Evolutionary conservation across 768 basidiomycete genomes (phyloP), one percentile per base, ranked within the genome.

Genomic region (Cystofilobasidium capitatum): DNA sequence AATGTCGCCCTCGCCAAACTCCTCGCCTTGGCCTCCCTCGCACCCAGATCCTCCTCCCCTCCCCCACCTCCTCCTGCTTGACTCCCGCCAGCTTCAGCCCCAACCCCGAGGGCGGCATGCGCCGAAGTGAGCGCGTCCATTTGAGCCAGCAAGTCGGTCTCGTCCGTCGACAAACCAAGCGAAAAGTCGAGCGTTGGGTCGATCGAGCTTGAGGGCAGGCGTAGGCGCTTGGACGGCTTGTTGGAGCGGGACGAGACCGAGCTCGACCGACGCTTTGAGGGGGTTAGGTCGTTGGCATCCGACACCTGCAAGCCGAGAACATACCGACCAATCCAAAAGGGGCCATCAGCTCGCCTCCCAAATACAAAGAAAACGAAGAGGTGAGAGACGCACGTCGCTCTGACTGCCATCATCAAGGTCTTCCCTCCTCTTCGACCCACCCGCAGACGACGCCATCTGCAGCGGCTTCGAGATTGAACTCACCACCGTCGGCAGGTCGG

Each of bases 321-420:
- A 31, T 2, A 16, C 5, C 17, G 4, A 2, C 16, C 35, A 13
- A 9, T 26, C 14, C 33, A 59, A 36, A 24, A 20, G 16, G 39
- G 3, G 6, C 16, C 22, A 59, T 8, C 7, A 33, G n/a, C 33
- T 5, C 33, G 39, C 16, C 35, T 9, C 9, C 47, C 22, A 17
- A 17, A 6, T 17, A 49, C 16, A 29, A 49, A 17, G 16, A 6
- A 35, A 59, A 13, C 29, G 9, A 39, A 42, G 22, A 36, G 17
- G 26, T n/a, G 40, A 22, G 26, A 20, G 17, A 60, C 59, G 37
- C 39, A 61, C 59, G 14, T 61, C 59, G 59, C 59, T 61, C 1
- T 26, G 39, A 39, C 44, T 45, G 16, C 39, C 40, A 3, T 39
- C 58, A 22, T 17, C 36, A 8, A 39, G 22, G 8, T 33, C 31